A percentile compares a stretch with the other conserved stretches of the same genome.
These are phyloP conservation scores for Penicillium canariense DNA, from an alignment of 495 filamentous ascomycete species.

Conservation along the genomic window DNA sequence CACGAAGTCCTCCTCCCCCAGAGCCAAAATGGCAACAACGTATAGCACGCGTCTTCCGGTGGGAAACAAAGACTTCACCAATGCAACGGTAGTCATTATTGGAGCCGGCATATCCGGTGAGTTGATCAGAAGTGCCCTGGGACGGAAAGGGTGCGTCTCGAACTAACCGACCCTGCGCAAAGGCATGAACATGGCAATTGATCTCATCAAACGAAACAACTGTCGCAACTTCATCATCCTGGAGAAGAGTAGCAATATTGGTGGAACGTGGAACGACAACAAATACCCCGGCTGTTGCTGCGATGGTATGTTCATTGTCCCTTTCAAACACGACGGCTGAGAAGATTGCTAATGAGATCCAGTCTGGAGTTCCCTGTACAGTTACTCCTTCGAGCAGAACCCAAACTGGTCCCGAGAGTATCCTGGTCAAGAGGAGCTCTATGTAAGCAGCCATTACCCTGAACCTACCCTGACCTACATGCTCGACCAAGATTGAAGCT, in stretches of 20 bases:
- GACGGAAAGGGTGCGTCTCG: not conserved
- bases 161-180: not conserved
- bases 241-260: conserved; percentile 51
- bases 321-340: not conserved
- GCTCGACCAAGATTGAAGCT: not conserved
- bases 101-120: conserved; percentile 50
- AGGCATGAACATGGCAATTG: conserved; percentile 59
- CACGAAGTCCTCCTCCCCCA: not conserved
- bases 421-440: conserved; percentile 62
- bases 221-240: conserved; percentile 56
- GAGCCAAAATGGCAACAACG: conserved; percentile 9
- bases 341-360: not conserved
- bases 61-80: conserved; percentile 34
- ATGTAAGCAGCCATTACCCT: conserved; percentile 36
- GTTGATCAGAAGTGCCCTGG: not conserved
- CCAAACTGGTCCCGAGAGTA: conserved; percentile 63
- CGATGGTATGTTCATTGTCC: conserved; percentile 34
- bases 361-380: conserved; percentile 55
- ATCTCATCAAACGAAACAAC: conserved; percentile 51
- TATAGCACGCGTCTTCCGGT: conserved; percentile 21
- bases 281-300: conserved; percentile 55
- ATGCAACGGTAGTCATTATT: conserved; percentile 53
- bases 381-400: conserved; percentile 66
- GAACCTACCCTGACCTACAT: conserved; percentile 9
- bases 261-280: conserved; percentile 57